Evolutionary conservation across 1,139 yeast genomes (phyloP), one percentile per base, ranked within the genome.

Genomic region (Hanseniaspora gamundiae): DNA sequence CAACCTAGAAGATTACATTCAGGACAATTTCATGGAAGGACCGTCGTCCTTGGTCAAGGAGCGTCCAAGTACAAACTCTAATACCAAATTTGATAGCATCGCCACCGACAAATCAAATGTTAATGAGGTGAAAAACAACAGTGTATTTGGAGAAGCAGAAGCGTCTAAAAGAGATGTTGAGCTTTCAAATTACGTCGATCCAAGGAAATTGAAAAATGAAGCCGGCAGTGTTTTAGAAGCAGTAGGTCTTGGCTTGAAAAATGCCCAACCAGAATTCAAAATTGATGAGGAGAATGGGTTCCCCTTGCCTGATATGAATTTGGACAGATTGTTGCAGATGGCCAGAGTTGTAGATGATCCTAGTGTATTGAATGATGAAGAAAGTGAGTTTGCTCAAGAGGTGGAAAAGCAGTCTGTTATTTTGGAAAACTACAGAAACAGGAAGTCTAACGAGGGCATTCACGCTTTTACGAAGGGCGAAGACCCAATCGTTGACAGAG

Each of bases 401-500:
- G 26, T 39, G 16, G 31, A 35, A 22, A 44, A 40, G 13, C 41
- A 45, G 6, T 10, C 31, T 21, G n/a, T 33, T 20, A 30, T n/a
- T 28, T 16, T 33, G 29, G 19, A 35, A 36, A 20, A 36, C 9
- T 28, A 36, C 21, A 36, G 27, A 26, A 20, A 19, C 40, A 21
- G 31, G 22, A 27, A 38, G 31, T 14, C 19, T 14, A 14, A 26
- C n/a, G 21, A 38, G 16, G n/a, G 7, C 19, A 17, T 26, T 16
- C 17, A 21, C 27, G 39, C 35, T 7, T 16, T 38, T 14, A 42
- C 29, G 10, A 31, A 27, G 11, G 24, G 38, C 14, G 39, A 35
- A 26, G 71, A 69, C 47, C 65, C 65, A 24, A 61, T 73, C 1
- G 64, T 69, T 48, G 68, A 74, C 26, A 69, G 68, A 43, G 66